phyloP scores from a whole-genome alignment of 2,329 filamentous ascomycete species.

The Aspergillus caelatus region DNA sequence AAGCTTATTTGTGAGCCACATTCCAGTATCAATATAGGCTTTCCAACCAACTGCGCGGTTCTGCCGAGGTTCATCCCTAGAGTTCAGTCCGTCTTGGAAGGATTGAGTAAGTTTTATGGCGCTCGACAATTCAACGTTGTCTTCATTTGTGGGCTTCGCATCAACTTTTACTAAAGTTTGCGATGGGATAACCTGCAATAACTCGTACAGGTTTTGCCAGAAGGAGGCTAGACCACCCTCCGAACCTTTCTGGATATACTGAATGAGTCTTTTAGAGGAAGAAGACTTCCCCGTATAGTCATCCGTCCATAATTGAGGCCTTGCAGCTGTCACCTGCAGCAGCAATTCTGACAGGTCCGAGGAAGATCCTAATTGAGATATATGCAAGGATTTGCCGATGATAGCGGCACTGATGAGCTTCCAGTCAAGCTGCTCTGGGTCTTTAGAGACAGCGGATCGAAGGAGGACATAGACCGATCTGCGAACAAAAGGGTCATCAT shows the following conservation, averaged over 20 bases:
- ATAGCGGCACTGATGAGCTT: constrained; percentile 69
- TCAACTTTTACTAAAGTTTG: constrained; percentile 45
- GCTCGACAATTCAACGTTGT: constrained; percentile 47
- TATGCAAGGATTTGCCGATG: constrained; percentile 72
- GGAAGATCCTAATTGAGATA: constrained; percentile 73
- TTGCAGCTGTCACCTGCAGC: constrained; percentile 63
- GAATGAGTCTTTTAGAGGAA: constrained; percentile 61
- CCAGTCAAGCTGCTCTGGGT: constrained; percentile 60
- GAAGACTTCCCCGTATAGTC: constrained; percentile 62
- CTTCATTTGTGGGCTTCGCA: constrained; percentile 24
- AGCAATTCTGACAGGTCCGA: constrained; percentile 71
- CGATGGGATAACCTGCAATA: constrained; percentile 62
- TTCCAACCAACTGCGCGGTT: constrained; percentile 73
- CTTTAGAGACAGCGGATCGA: constrained; percentile 52
- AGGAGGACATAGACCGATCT: constrained; percentile 61
- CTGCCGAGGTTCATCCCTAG: constrained; percentile 71
- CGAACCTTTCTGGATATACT: constrained; percentile 81
- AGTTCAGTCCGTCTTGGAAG: constrained; percentile 70
- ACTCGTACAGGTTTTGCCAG: constrained; percentile 69
- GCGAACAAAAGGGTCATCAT: constrained; percentile 61
- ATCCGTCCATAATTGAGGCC: constrained; percentile 74
- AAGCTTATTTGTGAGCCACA: constrained; percentile 55
- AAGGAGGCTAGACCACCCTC: constrained; percentile 73
- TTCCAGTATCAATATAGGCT: constrained; percentile 69
- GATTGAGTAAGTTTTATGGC: constrained; percentile 66